A percentile compares a stretch with the other conserved stretches of the same genome.
Evolutionary conservation across 2,329 filamentous ascomycete species (phyloP).

Genomic region (Colletotrichum magnum): DNA sequence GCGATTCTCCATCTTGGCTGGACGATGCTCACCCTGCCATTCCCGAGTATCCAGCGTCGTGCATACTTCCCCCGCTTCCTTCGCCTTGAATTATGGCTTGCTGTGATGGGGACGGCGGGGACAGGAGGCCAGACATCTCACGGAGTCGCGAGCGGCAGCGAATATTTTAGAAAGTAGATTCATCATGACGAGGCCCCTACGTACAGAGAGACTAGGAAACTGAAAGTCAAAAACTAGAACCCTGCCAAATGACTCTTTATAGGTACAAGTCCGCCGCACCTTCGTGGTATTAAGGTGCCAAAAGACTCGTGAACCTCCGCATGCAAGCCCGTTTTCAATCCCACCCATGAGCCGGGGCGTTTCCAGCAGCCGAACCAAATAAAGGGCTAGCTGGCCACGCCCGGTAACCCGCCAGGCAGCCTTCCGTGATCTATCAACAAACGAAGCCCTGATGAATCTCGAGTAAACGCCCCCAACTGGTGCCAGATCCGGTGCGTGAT

Average conservation of each 20-base stretch:
- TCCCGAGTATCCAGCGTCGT: conserved; percentile 25
- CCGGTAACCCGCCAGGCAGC: conserved; percentile 41
- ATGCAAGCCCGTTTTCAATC: conserved; percentile 43
- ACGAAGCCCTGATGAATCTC: conserved; percentile 41
- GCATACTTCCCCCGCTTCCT: conserved; percentile 29
- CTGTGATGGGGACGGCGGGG: background rate
- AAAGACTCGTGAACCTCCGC: conserved; percentile 42
- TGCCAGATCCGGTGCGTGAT: conserved; percentile 41
- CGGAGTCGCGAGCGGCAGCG: background rate
- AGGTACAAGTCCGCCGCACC: conserved; percentile 42
- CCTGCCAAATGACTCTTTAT: conserved; percentile 42
- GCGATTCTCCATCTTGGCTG: conserved; percentile 27
- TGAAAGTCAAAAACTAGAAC: conserved; percentile 42
- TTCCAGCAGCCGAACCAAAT: conserved; percentile 26
- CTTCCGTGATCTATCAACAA: conserved; percentile 43
- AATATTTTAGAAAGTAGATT: conserved; percentile 38
- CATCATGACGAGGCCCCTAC: conserved; percentile 42
- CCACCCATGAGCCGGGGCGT: conserved; percentile 41
- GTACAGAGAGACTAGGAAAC: conserved; percentile 44
- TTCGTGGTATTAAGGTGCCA: conserved; percentile 44
- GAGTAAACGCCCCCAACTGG: conserved; percentile 36
- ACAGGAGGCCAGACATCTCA: background rate
- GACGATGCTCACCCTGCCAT: conserved; percentile 14
- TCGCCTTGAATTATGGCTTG: background rate
- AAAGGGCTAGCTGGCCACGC: conserved; percentile 35